A percentile compares a stretch with the other conserved stretches of the same genome.
These are phyloP conservation scores for Amaranthus tricolor DNA, from an alignment of 179 eudicot species.

Conservation along the genomic window DNA sequence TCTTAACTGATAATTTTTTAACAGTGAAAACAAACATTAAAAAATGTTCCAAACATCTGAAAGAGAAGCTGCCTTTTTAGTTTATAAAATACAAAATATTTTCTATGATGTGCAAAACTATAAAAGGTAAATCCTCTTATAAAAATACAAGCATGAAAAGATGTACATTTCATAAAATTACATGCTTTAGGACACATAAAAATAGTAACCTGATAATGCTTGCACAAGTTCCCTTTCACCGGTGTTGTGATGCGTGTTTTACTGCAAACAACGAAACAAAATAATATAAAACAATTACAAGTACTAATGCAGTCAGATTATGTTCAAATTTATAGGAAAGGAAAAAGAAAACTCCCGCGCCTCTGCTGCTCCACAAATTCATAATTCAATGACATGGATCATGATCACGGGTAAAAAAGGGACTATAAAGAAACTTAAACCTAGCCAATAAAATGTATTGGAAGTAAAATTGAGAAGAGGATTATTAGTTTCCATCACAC, in stretches of 20 bases:
- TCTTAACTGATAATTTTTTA: not conserved
- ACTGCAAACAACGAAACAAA: constrained; percentile 39
- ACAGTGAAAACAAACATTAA: not conserved
- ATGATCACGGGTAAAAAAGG: not conserved
- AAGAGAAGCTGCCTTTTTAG: not conserved
- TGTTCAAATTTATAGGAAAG: not conserved
- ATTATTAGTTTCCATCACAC: no score
- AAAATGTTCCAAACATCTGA: not conserved
- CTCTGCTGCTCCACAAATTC: not conserved
- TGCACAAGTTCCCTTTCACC: constrained; percentile 82
- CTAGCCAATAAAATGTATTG: not conserved
- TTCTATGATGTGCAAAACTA: not conserved
- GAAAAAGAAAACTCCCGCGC: not conserved
- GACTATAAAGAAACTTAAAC: not conserved
- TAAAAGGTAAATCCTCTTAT: not conserved
- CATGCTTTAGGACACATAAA: not conserved
- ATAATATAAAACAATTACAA: not conserved
- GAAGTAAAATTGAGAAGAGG: no score
- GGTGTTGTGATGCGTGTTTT: constrained; percentile 68
- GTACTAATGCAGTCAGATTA: not conserved
- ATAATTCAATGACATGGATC: not conserved
- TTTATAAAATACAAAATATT: not conserved
- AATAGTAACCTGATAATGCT: constrained; percentile 77
- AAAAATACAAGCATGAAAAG: not conserved
- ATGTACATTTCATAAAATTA: not conserved